A percentile compares a stretch with the other conserved stretches of the same genome.
phyloP scores from a whole-genome alignment of 2,329 filamentous ascomycete species.

The Ilyonectria mors-panacis region DNA sequence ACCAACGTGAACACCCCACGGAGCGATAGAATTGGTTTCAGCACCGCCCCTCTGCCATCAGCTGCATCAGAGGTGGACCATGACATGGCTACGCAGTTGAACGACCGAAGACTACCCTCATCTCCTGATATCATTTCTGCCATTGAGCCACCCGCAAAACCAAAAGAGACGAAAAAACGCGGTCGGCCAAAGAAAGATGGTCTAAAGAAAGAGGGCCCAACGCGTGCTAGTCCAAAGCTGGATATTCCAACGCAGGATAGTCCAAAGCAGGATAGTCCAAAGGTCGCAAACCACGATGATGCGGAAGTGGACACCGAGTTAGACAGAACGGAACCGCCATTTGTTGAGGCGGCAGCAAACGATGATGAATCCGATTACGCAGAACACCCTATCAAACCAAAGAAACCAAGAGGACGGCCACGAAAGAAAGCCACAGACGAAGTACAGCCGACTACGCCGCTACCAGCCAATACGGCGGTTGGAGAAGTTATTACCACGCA shows the following conservation, averaged over 20 bases:
- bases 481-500: slow-evolving; percentile 28
- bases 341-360: slow-evolving; percentile 11
- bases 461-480: slow-evolving; percentile 20
- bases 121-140: slow-evolving; percentile 46
- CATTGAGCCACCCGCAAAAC: slow-evolving; percentile 32
- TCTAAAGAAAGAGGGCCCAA: neutral
- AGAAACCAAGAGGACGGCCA: slow-evolving; percentile 52
- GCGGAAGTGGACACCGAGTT: slow-evolving; percentile 5
- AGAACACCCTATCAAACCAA: slow-evolving; percentile 40
- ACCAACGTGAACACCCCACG: slow-evolving; percentile 57
- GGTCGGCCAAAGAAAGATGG: slow-evolving; percentile 6
- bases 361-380: slow-evolving; percentile 36
- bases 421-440: slow-evolving; percentile 45
- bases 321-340: slow-evolving; percentile 13
- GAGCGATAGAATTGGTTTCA: slow-evolving; percentile 39
- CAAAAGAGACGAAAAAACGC: slow-evolving; percentile 24
- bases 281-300: slow-evolving; percentile 13
- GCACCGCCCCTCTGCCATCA: slow-evolving; percentile 40
- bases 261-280: slow-evolving; percentile 12
- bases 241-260: slow-evolving; percentile 13
- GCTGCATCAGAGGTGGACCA: slow-evolving; percentile 22
- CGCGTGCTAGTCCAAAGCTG: neutral
- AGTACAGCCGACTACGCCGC: slow-evolving; percentile 27
- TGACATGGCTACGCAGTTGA: slow-evolving; percentile 10
- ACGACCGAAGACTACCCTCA: slow-evolving; percentile 34